Evolutionary conservation across 2,329 filamentous ascomycete genomes (phyloP).

Genomic region (Talaromyces marneffei): DNA sequence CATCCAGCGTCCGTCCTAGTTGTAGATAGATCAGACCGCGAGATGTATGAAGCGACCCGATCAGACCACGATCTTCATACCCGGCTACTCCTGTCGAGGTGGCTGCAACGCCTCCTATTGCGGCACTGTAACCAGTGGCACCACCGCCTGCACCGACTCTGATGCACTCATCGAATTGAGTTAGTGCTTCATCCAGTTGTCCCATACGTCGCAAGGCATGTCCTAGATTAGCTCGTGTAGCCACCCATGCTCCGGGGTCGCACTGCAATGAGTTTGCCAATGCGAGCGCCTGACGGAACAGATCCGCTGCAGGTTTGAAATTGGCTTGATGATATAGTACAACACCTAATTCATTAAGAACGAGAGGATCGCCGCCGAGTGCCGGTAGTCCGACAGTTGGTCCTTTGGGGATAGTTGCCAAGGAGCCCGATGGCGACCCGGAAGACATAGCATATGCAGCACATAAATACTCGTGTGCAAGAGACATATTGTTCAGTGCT

Average conservation of each 20-base stretch:
- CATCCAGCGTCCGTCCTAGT: constrained; percentile 66
- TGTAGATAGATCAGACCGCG: constrained; percentile 79
- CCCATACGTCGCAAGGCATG: constrained; percentile 75
- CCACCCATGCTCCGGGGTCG: constrained; percentile 74
- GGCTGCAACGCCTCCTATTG: constrained; percentile 32
- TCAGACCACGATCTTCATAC: constrained; percentile 43
- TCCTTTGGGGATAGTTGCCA: constrained; percentile 22
- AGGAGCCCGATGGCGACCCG: constrained; percentile 29
- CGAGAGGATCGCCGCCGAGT: constrained; percentile 62
- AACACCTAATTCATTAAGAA: constrained; percentile 92
- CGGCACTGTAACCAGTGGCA: constrained; percentile 69
- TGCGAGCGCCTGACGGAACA: constrained; percentile 71
- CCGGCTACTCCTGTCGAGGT: constrained; percentile 38
- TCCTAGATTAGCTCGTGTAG: constrained; percentile 80
- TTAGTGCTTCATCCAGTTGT: constrained; percentile 64
- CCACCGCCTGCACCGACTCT: constrained; percentile 71
- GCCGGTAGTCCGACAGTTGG: constrained; percentile 21
- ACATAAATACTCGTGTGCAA: constrained; percentile 90
- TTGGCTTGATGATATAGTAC: constrained; percentile 91
- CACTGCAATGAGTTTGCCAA: constrained; percentile 76
- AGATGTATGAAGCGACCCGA: constrained; percentile 43
- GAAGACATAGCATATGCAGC: constrained; percentile 66
- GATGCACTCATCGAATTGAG: constrained; percentile 80
- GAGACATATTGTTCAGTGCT: constrained; percentile 85
- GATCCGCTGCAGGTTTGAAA: constrained; percentile 65